Percentiles rank a stretch among this genome's conserved stretches.
phyloP scores from a whole-genome alignment of 257 asterid species.

The Gynochthodes officinalis region DNA sequence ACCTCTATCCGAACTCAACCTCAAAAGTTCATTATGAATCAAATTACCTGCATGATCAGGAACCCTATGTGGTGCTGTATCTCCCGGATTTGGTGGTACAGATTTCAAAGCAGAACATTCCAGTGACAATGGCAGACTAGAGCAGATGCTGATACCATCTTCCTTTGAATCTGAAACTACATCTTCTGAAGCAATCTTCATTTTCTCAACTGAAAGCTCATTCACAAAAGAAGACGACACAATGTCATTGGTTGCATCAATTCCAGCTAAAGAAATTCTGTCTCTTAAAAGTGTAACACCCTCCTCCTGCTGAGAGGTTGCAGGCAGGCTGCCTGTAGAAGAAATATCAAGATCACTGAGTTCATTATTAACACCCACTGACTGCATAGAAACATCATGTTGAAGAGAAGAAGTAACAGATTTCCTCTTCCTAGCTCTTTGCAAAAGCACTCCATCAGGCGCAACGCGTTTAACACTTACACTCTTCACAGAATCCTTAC shows the following conservation, averaged over 20 bases:
- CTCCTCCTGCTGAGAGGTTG: conserved; percentile 17
- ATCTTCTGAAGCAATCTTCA: conserved; percentile 17
- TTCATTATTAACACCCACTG: conserved; percentile 20
- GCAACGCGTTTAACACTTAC: conserved; percentile 14
- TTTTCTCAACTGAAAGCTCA: conserved; percentile 11
- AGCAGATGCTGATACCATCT: conserved; percentile 16
- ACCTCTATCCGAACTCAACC: conserved; percentile 21
- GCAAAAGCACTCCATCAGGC: conserved; percentile 23
- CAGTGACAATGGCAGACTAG: conserved; percentile 16
- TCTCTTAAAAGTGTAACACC: conserved; percentile 18
- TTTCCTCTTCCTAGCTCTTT: conserved; percentile 36
- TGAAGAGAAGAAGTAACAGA: conserved; percentile 18
- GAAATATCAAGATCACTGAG: conserved; percentile 9
- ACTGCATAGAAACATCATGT: conserved; percentile 15
- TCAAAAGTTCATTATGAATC: conserved; percentile 22
- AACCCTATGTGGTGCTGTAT: conserved; percentile 13
- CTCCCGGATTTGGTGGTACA: conserved; percentile 9
- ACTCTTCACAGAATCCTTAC: conserved; percentile 19
- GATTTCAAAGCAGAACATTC: conserved; percentile 30
- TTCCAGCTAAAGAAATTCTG: conserved; percentile 12
- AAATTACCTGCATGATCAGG: conserved; percentile 19
- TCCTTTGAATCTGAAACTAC: conserved; percentile 29
- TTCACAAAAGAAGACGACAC: conserved; percentile 19
- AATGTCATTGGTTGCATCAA: conserved; percentile 13
- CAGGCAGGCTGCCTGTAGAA: conserved; percentile 16